Conservation (phyloP, 345 rosid genomes). For the Conringia planisiliqua region DNA sequence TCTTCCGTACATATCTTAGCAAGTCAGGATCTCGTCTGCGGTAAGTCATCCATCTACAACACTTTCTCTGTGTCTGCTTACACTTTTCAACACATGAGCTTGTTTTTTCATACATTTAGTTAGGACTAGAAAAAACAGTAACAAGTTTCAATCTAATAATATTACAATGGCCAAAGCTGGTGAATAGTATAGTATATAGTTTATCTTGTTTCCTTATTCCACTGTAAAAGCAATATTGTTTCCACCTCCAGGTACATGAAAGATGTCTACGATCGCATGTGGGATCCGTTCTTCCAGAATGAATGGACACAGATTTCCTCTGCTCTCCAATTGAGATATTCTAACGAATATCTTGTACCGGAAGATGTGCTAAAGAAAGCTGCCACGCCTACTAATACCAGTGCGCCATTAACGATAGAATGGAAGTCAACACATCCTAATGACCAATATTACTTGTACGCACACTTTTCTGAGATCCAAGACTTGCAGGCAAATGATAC, state of each 20-base stretch:
- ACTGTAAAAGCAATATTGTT: neutral
- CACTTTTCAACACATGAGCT: neutral
- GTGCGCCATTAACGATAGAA: neutral
- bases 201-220: neutral
- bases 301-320: slow-evolving; percentile 7
- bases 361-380: neutral
- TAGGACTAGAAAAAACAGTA: too few species aligned
- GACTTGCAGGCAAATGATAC: neutral
- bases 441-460: neutral
- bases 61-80: neutral
- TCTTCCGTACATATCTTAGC: neutral
- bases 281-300: neutral
- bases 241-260: slow-evolving; percentile 30
- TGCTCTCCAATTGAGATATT: neutral
- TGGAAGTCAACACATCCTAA: neutral
- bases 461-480: slow-evolving; percentile 24
- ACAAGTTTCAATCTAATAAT: too few species aligned
- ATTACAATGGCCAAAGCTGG: too few species aligned
- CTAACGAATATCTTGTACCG: neutral
- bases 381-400: slow-evolving; percentile 15
- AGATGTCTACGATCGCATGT: slow-evolving; percentile 38
- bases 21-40: neutral
- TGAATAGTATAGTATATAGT: too few species aligned
- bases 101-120: too few species aligned
- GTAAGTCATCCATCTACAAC: neutral